Evolutionary conservation across 2,329 filamentous ascomycete species (phyloP), one percentile per base, ranked within the genome.

Genomic region (Ceratocystis cubensis): DNA sequence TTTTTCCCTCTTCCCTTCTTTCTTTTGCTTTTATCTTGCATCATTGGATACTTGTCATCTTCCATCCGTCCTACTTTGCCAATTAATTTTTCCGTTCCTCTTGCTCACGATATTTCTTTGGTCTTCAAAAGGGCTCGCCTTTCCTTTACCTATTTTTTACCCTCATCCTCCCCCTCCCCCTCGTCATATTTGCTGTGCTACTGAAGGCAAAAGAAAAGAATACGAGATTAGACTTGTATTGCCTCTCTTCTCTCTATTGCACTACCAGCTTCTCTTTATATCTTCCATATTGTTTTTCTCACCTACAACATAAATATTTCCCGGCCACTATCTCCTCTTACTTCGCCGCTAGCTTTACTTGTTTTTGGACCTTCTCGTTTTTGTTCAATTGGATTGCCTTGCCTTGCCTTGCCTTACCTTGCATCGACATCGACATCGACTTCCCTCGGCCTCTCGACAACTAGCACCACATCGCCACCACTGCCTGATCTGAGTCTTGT

Each of bases 21-120:
- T 17, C 20, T 22, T n/a, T 33, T 28, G n/a, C 22, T 13, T 57
- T 28, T 5, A 57, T 57, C 25, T 25, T 22, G 53, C 53, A 15
- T 15, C 53, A 5, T 30, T n/a, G 53, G 28, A 57, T 57, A 57
- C 53, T 57, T 57, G 53, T 57, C 53, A 57, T 57, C 53, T 57
- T 57, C 28, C 25, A 10, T 48, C n/a, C 17, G n/a, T 50, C 46
- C 46, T 20, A 50, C n/a, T 20, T 22, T n/a, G 0, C 46, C 46
- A 20, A 20, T 37, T 13, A 13, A 13, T 37, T 37, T 37, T 37
- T 37, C 8, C 33, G 8, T 37, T 37, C 33, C 10, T 37, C 33
- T 37, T 37, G 33, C n/a, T 50, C 46, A 50, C 46, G 46, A 50
- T 25, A 50, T 50, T 20, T 37, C 33, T 37, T 13, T 37, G 33